Evolutionary conservation across 139 green algal genomes (phyloP), one percentile per base, ranked within the genome.

Genomic region (Astrephomene gubernaculifera): DNA sequence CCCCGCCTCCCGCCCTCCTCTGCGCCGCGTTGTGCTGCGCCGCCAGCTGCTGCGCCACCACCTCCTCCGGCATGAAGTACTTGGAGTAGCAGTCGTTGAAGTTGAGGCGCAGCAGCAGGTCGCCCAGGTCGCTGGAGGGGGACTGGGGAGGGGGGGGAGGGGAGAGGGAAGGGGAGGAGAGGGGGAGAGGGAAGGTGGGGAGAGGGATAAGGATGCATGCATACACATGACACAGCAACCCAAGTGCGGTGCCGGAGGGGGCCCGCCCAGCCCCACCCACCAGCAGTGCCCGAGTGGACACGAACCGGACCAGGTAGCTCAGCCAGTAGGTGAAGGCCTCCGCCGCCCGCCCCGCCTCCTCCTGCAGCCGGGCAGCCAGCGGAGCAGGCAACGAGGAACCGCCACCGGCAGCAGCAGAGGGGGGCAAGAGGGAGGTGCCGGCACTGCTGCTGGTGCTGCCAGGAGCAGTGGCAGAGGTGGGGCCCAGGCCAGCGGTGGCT

Each of bases 91-190:
- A 27, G 43, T 53, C 61, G 41, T 84, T 84, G 63, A 49, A 84
- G 44, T 84, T 84, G 78, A 84, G 78, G 21, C 78, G 78, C 63
- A 84, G 35, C 31, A 84, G 78, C 43, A 84, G 78, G 63, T 84
- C 78, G 5, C 63, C 44, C 43, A 84, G 63, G 78, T 84, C 63
- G 63, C 54, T 67, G 17, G 33, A 38, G 22, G 78, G 63, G 63
- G 25, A 65, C 78, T 84, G 78, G 3, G n/a, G 22, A n/a, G 49
- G 65, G 36, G 4, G 65, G 65, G 27, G 12, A 3, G 71, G n/a
- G 12, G 10, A n/a, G 25, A 35, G 33, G 54, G 8, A 10, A 44
- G 24, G 36, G 36, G 12, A n/a, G n/a, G n/a, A n/a, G n/a, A n/a
- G 5, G 7, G 24, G 54, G n/a, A 57, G 2, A 54, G 54, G 25